Percentiles rank a stretch among this genome's conserved stretches.
These are phyloP conservation scores for Poa annua DNA, from an alignment of 176 grass and related monocot species.

Conservation along the genomic window DNA sequence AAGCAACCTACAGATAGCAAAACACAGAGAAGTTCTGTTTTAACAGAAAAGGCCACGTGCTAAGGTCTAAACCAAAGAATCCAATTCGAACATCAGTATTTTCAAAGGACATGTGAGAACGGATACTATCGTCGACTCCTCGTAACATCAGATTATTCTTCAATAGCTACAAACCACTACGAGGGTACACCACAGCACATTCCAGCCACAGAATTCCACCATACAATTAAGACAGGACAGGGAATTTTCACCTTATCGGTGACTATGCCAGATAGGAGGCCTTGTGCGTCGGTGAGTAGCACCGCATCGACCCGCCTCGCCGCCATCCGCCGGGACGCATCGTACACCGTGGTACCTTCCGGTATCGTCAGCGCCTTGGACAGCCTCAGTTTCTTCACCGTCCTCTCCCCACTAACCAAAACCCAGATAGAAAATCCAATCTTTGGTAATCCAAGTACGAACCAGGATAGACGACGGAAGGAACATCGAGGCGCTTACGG, in stretches of 20 bases:
- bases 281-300: slow-evolving; percentile 83
- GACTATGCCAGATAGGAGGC: slow-evolving; percentile 97
- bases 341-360: slow-evolving; percentile 82
- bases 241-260: slow-evolving; percentile 74
- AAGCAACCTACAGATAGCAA: slow-evolving; percentile 1
- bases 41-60: slow-evolving; percentile 39
- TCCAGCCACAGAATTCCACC: not conserved
- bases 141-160: slow-evolving; percentile 29
- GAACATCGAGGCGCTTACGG: slow-evolving; percentile 40
- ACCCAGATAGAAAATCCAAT: slow-evolving; percentile 33
- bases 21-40: not conserved
- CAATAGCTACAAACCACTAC: not conserved
- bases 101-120: slow-evolving; percentile 20
- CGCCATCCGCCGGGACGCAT: slow-evolving; percentile 94
- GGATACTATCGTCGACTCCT: slow-evolving; percentile 26
- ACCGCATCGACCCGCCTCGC: slow-evolving; percentile 77
- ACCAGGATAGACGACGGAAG: not conserved
- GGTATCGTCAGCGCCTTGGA: slow-evolving; percentile 96
- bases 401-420: slow-evolving; percentile 73
- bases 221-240: not conserved
- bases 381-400: slow-evolving; percentile 92
- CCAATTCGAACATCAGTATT: slow-evolving; percentile 14
- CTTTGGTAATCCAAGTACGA: slow-evolving; percentile 10
- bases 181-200: slow-evolving; percentile 16
- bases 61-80: slow-evolving; percentile 47